These are phyloP conservation scores for Chrysanthemum makinoi DNA, from an alignment of 129 eudicot genomes.

Conservation along the genomic window DNA sequence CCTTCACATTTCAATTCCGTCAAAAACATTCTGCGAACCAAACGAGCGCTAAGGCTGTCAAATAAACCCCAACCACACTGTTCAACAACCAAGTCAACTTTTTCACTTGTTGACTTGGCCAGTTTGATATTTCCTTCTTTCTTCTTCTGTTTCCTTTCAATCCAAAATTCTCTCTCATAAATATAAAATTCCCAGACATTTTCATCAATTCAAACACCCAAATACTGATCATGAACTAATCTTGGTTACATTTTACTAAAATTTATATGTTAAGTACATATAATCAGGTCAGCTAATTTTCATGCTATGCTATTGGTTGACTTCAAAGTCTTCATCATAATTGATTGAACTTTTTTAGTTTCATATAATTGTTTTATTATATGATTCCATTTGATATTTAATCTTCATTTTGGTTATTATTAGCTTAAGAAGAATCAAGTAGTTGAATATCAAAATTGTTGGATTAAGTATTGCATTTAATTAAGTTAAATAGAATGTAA, in stretches of 20 bases:
- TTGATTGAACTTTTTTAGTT: conserved; percentile 12
- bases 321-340: conserved; percentile 32
- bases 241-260: conserved; percentile 17
- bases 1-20: no score
- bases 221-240: conserved; percentile 15
- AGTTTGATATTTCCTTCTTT: not conserved
- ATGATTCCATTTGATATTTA: not conserved
- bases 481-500: not conserved
- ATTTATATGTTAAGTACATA: not conserved
- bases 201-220: conserved; percentile 19
- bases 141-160: not conserved
- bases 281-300: conserved; percentile 30
- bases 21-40: no score
- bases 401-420: conserved; percentile 15
- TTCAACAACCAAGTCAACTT: not conserved
- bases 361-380: not conserved
- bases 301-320: conserved; percentile 21
- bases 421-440: conserved; percentile 3
- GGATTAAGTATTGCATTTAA: not conserved
- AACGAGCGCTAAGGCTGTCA: no score
- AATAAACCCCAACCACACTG: no score
- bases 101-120: conserved; percentile 10
- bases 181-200: conserved; percentile 24
- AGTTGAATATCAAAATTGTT: not conserved
- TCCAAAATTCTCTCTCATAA: conserved; percentile 15